Evolutionary conservation across 2,329 filamentous ascomycete species (phyloP).

Genomic region (Fonsecaea erecta): DNA sequence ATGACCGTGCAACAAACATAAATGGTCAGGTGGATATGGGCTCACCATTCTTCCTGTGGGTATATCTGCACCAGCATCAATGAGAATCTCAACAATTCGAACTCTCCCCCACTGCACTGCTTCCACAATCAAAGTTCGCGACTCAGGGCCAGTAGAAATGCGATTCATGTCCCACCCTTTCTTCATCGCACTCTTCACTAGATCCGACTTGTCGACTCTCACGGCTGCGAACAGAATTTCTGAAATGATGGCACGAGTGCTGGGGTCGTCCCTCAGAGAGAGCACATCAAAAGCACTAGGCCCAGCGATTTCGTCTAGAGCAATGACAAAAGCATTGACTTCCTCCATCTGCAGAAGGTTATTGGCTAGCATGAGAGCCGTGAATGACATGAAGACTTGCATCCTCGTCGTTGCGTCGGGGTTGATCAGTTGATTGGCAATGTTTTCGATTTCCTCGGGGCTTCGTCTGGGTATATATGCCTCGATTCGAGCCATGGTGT

Average conservation of each 20-base stretch:
- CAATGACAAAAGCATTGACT: background rate
- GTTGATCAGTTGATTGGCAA: slow-evolving; percentile 3
- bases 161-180: background rate
- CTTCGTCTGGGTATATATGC: background rate
- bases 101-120: background rate
- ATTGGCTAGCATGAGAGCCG: slow-evolving; percentile 9
- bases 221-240: slow-evolving; percentile 5
- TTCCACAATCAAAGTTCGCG: slow-evolving; percentile 5
- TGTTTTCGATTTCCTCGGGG: background rate
- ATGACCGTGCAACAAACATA: background rate
- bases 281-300: slow-evolving; percentile 6
- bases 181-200: slow-evolving; percentile 6
- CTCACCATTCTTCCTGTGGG: too few species aligned
- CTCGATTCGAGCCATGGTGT: background rate
- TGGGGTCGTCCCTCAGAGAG: background rate
- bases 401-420: slow-evolving; percentile 8
- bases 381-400: slow-evolving; percentile 8
- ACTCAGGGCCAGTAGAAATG: background rate
- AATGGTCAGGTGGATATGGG: fast-evolving
- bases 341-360: background rate
- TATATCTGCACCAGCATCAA: slow-evolving; percentile 1
- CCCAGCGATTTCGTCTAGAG: slow-evolving; percentile 6
- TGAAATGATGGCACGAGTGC: slow-evolving; percentile 7
- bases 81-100: background rate
- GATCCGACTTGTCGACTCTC: background rate